Evolutionary conservation across 495 filamentous ascomycete species (phyloP).

Genomic region (Talaromyces wortmannii): DNA sequence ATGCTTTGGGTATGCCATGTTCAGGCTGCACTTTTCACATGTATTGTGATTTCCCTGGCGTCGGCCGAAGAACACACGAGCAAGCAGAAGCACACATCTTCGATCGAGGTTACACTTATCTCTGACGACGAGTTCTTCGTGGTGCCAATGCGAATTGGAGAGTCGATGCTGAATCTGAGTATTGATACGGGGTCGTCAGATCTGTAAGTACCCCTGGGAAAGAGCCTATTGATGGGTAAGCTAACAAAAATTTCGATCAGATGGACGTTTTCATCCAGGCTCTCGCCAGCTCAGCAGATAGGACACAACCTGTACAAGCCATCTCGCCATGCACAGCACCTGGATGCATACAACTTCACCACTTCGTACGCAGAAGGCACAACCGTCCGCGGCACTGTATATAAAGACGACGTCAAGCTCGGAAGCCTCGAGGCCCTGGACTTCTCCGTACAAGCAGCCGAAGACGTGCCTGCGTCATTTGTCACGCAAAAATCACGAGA

Average conservation of each 20-base stretch:
- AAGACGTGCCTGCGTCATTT: constrained; percentile 53
- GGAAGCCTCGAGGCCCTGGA: constrained; percentile 52
- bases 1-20: not conserved
- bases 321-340: constrained; percentile 36
- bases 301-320: constrained; percentile 47
- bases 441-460: constrained; percentile 68
- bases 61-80: not conserved
- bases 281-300: not conserved
- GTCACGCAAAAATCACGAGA: constrained; percentile 50
- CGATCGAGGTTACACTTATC: not conserved
- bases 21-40: not conserved
- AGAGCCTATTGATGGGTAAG: no score
- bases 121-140: not conserved
- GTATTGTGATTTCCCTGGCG: not conserved
- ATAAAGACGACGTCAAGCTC: constrained; percentile 60
- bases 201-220: constrained; percentile 42
- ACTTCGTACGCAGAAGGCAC: constrained; percentile 70
- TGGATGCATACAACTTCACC: constrained; percentile 50
- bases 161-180: not conserved
- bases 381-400: constrained; percentile 57
- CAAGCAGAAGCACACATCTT: not conserved
- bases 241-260: not conserved
- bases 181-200: constrained; percentile 67
- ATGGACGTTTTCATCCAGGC: not conserved
- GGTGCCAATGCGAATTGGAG: not conserved